Conservation (phyloP, 2,329 filamentous ascomycete genomes). For the Neonectria faginata region DNA sequence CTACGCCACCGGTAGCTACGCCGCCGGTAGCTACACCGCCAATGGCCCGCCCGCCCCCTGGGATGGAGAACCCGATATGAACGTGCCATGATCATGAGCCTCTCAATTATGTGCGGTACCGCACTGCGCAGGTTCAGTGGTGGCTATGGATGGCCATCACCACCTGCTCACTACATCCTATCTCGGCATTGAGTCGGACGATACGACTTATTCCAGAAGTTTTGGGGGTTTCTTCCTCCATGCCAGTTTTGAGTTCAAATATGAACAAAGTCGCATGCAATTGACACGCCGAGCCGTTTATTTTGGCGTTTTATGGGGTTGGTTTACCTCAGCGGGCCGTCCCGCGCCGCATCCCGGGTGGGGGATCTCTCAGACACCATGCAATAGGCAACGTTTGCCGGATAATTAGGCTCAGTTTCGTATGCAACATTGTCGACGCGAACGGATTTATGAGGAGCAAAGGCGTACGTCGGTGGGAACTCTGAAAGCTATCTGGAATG, state of each 20-base stretch:
- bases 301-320: constrained; percentile 18
- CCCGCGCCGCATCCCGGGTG: constrained; percentile 34
- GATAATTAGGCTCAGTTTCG: constrained; percentile 20
- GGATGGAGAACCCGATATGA: constrained; percentile 61
- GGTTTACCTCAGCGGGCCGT: constrained; percentile 40
- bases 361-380: constrained; percentile 35
- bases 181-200: background rate
- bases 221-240: background rate
- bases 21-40: constrained; percentile 45
- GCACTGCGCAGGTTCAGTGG: background rate
- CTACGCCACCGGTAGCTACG: constrained; percentile 40
- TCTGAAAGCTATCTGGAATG: constrained; percentile 16
- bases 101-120: constrained; percentile 6
- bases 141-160: background rate
- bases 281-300: background rate
- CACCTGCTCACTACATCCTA: background rate
- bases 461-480: constrained; percentile 1
- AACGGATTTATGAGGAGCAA: constrained; percentile 8
- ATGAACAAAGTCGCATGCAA: background rate
- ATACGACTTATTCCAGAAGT: background rate
- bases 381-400: constrained; percentile 15
- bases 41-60: constrained; percentile 46
- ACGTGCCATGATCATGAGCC: background rate
- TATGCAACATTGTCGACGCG: constrained; percentile 1
- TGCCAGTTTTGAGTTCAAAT: background rate